Conservation (phyloP, 805 yeast genomes). For the Hemisphaericaspora nanyangensis region DNA sequence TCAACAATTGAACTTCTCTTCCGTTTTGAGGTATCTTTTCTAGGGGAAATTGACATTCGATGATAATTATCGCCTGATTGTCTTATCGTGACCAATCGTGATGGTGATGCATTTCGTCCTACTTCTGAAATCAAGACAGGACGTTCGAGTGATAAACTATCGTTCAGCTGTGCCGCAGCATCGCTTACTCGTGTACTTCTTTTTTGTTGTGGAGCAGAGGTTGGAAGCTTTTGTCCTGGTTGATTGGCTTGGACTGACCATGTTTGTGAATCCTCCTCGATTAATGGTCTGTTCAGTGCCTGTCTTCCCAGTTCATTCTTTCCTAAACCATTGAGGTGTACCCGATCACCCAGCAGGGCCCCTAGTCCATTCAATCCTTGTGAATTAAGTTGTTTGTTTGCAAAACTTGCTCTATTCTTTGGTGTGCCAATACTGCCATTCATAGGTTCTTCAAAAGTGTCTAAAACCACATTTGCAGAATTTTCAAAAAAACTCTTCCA, state of each 20-base stretch:
- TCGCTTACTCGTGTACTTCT: not conserved
- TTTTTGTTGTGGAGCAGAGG: conserved; percentile 25
- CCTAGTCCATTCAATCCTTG: conserved; percentile 1
- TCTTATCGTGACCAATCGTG: conserved; percentile 23
- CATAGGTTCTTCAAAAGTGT: conserved; percentile 46
- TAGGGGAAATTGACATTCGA: conserved; percentile 28
- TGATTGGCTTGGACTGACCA: conserved; percentile 28
- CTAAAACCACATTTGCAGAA: conserved; percentile 62
- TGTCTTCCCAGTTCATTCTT: conserved; percentile 14
- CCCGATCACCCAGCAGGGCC: too few relatives aligned
- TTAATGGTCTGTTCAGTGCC: conserved; percentile 3
- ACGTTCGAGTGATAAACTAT: conserved; percentile 19
- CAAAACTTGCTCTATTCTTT: conserved; percentile 8
- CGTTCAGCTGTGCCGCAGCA: conserved; percentile 18
- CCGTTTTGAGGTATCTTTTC: conserved; percentile 20
- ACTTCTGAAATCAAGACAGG: conserved; percentile 14
- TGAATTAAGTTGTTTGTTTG: conserved; percentile 14
- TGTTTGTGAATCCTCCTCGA: conserved; percentile 31
- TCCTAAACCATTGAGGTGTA: not conserved
- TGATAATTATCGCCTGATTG: conserved; percentile 30
- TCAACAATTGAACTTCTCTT: conserved; percentile 32
- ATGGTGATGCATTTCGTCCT: conserved; percentile 6
- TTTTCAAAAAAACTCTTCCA: conserved; percentile 79
- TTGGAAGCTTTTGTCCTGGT: conserved; percentile 11
- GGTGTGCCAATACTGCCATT: conserved; percentile 7